These are phyloP conservation scores for Eucalyptus curtisii DNA, from an alignment of 345 rosid genomes.

Conservation along the genomic window DNA sequence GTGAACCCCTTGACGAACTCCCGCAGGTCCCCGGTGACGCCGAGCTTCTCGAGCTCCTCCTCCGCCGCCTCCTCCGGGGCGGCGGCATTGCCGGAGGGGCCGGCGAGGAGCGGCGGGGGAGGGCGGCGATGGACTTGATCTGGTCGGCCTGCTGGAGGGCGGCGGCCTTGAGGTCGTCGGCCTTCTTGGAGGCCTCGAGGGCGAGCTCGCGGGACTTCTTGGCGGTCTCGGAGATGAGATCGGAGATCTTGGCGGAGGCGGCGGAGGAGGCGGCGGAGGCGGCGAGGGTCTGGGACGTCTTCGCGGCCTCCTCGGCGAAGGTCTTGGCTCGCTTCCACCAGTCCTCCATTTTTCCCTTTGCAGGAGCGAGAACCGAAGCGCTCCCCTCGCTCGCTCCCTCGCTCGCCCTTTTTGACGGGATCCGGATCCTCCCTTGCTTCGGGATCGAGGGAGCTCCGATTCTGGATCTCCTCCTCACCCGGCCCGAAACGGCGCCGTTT, in stretches of 20 bases:
- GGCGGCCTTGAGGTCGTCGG: conserved; percentile 52
- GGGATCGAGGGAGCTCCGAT: background rate
- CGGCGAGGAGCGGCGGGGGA: conserved; percentile 47
- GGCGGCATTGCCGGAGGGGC: conserved; percentile 24
- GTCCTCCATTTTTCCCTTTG: conserved; percentile 19
- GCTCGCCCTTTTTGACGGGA: background rate
- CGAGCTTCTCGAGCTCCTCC: conserved; percentile 35
- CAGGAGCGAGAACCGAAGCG: background rate
- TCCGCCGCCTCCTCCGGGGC: conserved; percentile 31
- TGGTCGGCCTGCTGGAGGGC: conserved; percentile 90
- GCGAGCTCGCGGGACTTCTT: conserved; percentile 85
- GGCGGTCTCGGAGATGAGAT: conserved; percentile 81
- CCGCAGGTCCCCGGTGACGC: conserved; percentile 76
- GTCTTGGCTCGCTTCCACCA: conserved; percentile 78
- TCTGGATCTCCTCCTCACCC: background rate
- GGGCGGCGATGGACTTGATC: conserved; percentile 68
- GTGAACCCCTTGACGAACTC: conserved; percentile 78
- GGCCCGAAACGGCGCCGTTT: background rate
- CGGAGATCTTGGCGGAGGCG: conserved; percentile 42
- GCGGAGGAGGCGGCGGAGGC: conserved; percentile 1
- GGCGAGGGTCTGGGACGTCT: conserved; percentile 48
- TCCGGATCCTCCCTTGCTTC: background rate
- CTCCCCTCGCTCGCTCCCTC: background rate
- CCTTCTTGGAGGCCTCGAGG: conserved; percentile 84
- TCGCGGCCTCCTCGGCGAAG: conserved; percentile 83